Conservation (phyloP, 108 stramenopile genomes). For the Fistulifera solaris region DNA sequence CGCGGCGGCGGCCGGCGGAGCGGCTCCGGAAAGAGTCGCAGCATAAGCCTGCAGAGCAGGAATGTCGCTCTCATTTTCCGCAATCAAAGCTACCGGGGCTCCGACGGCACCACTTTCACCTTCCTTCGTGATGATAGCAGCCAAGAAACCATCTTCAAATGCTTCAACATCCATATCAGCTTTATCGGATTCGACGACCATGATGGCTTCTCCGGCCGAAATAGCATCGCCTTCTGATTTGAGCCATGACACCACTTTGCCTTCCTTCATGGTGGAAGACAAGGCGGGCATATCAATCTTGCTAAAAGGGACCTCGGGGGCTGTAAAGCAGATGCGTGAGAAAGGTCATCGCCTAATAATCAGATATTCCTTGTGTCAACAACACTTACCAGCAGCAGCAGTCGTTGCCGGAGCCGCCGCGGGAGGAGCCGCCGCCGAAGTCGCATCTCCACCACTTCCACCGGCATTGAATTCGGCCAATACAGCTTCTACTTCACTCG, state of each 20-base stretch:
- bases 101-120: constrained; percentile 88
- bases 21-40: constrained; percentile 44
- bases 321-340: constrained; percentile 16
- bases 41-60: constrained; percentile 77
- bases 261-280: constrained; percentile 97
- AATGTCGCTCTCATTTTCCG: constrained; percentile 70
- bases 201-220: constrained; percentile 87
- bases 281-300: constrained; percentile 95
- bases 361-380: no score
- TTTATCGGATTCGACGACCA: constrained; percentile 97
- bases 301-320: constrained; percentile 66
- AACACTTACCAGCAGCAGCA: not conserved
- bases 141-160: constrained; percentile 92
- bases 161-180: constrained; percentile 99
- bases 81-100: constrained; percentile 85
- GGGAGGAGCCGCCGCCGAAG: constrained; percentile 20
- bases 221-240: constrained; percentile 89
- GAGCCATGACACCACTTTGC: constrained; percentile 94
- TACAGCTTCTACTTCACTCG: constrained; percentile 59
- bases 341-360: no score
- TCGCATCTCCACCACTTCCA: constrained; percentile 20
- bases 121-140: constrained; percentile 87
- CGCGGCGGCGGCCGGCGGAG: constrained; percentile 34
- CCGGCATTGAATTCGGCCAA: constrained; percentile 21
- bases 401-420: constrained; percentile 13